Evolutionary conservation across 176 grass and related monocot species (phyloP), one percentile per base, ranked within the genome.

Genomic region (Tuctoria greenei): DNA sequence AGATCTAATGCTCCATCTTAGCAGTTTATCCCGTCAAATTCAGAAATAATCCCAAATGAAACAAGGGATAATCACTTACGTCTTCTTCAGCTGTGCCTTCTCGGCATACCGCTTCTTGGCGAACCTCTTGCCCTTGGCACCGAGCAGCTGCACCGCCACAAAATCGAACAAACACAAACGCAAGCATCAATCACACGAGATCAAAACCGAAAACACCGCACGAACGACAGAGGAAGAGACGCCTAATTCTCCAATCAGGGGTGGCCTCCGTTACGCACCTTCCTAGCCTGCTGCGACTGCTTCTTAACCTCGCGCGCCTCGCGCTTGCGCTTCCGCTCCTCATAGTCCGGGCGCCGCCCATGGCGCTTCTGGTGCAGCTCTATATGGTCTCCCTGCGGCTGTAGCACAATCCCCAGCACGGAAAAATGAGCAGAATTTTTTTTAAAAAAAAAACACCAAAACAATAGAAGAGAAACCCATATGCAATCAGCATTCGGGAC

Each of bases 11-110:
- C 4, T 61, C 15, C 4, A 34, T 31, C 31, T 31, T 18, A 21
- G 68, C 40, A 34, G 4, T n/a, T 45, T 31, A 75, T 23, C 9
- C 4, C 6, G 4, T 75, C 1, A 59, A 18, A 35, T 16, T 49
- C 11, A 8, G 4, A 67, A 2, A 67, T 4, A 58, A 77, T 44
- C 23, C 58, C 16, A 31, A 40, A 68, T 2, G 42, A 20, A 42
- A 38, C 39, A 73, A 2, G 45, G 8, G 6, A 4, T 4, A 28
- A 49, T 4, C 27, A 61, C 88, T 89, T 97, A 97, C 94, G 88
- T 97, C 77, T 84, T 97, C 83, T 97, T 97, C 94, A 97, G 72
- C 75, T 89, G 77, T 7, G 88, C 94, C 91, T 97, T 93, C 83
- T 97, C 91, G 1, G 86, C 75, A 71, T 97, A 97, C 27, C 89